Conservation (phyloP, 1,139 yeast genomes). For the Pichia sp. region DNA sequence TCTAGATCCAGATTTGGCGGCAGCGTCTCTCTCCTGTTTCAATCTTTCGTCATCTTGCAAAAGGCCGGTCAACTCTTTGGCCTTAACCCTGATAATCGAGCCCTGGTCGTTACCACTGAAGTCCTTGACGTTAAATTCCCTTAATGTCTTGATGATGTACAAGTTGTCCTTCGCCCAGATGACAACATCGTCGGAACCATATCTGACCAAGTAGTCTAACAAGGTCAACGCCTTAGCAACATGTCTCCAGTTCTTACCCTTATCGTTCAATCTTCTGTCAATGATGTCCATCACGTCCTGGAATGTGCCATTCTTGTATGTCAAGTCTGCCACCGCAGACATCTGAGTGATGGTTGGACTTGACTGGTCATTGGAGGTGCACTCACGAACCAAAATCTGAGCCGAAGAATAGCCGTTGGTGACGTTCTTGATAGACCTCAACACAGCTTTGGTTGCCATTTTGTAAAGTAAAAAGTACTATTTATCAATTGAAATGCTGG, state of each 20-base stretch:
- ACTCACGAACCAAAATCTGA: slow-evolving; percentile 85
- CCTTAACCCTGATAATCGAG: slow-evolving; percentile 82
- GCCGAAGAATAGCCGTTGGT: slow-evolving; percentile 87
- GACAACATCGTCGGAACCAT: slow-evolving; percentile 88
- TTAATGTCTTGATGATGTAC: slow-evolving; percentile 81
- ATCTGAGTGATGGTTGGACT: slow-evolving; percentile 81
- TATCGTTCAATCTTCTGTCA: slow-evolving; percentile 88
- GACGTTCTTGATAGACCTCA: slow-evolving; percentile 86
- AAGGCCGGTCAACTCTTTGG: slow-evolving; percentile 79
- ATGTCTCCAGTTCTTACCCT: slow-evolving; percentile 98
- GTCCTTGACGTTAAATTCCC: slow-evolving; percentile 86
- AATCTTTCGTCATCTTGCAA: slow-evolving; percentile 82
- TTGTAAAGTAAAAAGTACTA: not conserved
- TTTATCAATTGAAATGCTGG: no score
- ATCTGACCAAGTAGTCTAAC: slow-evolving; percentile 79
- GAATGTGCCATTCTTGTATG: slow-evolving; percentile 73
- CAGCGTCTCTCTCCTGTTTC: slow-evolving; percentile 61
- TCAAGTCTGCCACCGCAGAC: slow-evolving; percentile 77
- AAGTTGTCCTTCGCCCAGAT: slow-evolving; percentile 91
- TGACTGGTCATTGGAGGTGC: slow-evolving; percentile 84
- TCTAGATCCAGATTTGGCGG: slow-evolving; percentile 33
- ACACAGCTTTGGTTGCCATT: slow-evolving; percentile 55
- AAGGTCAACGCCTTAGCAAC: slow-evolving; percentile 88
- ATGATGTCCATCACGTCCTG: slow-evolving; percentile 94
- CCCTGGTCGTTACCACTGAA: slow-evolving; percentile 85